Percentiles rank a stretch among this genome's conserved stretches.
These are phyloP conservation scores for Niebla homalea DNA, from an alignment of 495 filamentous ascomycete species.

Conservation along the genomic window DNA sequence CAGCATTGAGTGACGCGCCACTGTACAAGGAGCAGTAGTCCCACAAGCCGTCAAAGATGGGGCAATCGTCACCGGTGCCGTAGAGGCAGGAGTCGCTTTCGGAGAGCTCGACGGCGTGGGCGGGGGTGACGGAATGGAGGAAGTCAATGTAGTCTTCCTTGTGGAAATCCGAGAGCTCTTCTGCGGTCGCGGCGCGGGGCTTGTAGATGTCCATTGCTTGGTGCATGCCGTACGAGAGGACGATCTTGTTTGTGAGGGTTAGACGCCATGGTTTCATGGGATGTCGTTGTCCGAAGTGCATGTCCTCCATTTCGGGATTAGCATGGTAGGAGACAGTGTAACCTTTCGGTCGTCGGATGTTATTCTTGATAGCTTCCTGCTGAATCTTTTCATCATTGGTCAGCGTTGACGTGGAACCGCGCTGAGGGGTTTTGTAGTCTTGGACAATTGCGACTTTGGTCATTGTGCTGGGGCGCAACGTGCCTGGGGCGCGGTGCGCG, in stretches of 20 bases:
- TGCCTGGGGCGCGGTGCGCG: no score
- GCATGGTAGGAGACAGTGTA: constrained; percentile 95
- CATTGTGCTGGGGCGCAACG: constrained; percentile 2
- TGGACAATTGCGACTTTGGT: constrained; percentile 41
- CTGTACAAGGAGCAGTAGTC: constrained; percentile 90
- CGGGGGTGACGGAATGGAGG: constrained; percentile 42
- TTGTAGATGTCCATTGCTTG: constrained; percentile 89
- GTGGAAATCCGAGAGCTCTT: constrained; percentile 83
- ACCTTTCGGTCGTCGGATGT: constrained; percentile 64
- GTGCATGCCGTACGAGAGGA: constrained; percentile 88
- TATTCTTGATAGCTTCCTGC: constrained; percentile 53
- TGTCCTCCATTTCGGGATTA: constrained; percentile 86
- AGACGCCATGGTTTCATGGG: constrained; percentile 99
- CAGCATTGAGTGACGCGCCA: constrained; percentile 81
- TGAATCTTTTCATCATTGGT: constrained; percentile 50
- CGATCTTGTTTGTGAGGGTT: constrained; percentile 85
- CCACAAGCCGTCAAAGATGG: constrained; percentile 90
- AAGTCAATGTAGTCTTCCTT: constrained; percentile 82
- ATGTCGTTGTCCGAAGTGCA: constrained; percentile 89
- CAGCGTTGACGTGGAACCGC: constrained; percentile 45
- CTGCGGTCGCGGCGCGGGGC: constrained; percentile 65
- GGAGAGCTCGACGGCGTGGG: constrained; percentile 5
- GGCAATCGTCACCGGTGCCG: constrained; percentile 91
- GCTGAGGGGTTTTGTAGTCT: constrained; percentile 47
- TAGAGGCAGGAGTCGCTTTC: constrained; percentile 29